Evolutionary conservation across 495 filamentous ascomycete genomes (phyloP), one percentile per base, ranked within the genome.

Genomic region (Neurospora sp.): DNA sequence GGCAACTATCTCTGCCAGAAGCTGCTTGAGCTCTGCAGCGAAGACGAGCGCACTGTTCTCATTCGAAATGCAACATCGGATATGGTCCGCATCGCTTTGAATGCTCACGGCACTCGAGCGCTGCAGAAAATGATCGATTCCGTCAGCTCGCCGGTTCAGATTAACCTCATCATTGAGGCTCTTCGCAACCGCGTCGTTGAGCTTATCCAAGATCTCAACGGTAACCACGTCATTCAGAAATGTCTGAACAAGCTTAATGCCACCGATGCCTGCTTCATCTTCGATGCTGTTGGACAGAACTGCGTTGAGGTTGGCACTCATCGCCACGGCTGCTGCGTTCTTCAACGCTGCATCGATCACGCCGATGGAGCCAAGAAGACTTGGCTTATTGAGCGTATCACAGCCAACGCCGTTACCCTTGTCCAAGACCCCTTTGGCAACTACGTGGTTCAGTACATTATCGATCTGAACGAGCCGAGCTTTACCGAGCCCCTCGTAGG

Each of bases 51-150:
- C 68, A 98, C 95, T 68, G 90, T 90, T 37, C 86, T 99, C 40
- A 93, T 99, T 77, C 89, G 94, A 78, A 97, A 96, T 77, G 93
- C 96, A 14, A 87, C 93, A 10, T 86, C 89, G 10, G 88, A 94
- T 69, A 90, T 99, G 81, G 94, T 97, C 35, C 89, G 89, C 71
- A 98, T 98, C 79, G 96, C 96, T 8, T 83, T 98, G 70, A 98
- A 98, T 81, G 93, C 96, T 83, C 96, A 99, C 82, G 96, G 96
- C 73, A 99, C 96, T 45, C 89, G 96, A 39, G 96, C 96, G 75
- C 82, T 99, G 72, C 96, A 99, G 83, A 98, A 98, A 86, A 99
- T 99, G 96, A 98, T 99, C 73, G 96, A 99, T 79, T 95, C 92
- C 77, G 93, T 99, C 76, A 90, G 91, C 61, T 94, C 92, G 40